Percentiles rank a stretch among this genome's conserved stretches.
Evolutionary conservation across 2,329 filamentous ascomycete genomes (phyloP).

Genomic region (Cercospora zeina): DNA sequence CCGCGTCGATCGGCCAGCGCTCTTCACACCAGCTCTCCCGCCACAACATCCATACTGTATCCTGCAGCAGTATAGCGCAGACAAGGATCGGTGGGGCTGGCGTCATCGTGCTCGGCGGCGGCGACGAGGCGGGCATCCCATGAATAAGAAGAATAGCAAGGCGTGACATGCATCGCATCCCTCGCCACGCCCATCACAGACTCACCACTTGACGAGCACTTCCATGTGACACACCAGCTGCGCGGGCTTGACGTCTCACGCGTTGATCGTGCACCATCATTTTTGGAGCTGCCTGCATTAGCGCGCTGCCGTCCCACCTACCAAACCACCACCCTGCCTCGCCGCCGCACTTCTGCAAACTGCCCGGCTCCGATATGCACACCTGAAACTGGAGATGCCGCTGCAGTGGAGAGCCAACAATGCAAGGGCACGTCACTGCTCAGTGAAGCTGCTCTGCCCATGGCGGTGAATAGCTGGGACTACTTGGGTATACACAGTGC

Average conservation of each 20-base stretch:
- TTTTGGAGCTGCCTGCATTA: conserved; percentile 9
- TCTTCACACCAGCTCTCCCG: neutral
- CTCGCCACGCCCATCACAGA: neutral
- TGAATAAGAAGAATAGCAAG: too few species aligned
- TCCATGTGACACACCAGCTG: conserved; percentile 15
- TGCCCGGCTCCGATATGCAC: conserved; percentile 4
- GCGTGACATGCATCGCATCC: neutral
- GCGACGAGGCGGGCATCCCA: conserved; percentile 4
- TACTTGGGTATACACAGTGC: neutral
- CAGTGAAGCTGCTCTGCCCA: neutral
- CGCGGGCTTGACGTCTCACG: neutral
- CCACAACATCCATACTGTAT: neutral
- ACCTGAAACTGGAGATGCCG: conserved; percentile 8
- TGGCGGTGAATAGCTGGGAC: neutral
- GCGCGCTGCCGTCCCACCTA: conserved; percentile 4
- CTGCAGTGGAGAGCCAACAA: neutral
- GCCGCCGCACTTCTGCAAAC: neutral
- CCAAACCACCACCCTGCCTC: neutral
- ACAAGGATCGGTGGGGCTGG: neutral
- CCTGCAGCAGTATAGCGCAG: neutral
- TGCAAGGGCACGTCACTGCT: conserved; percentile 16
- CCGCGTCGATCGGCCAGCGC: neutral
- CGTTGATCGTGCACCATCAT: conserved; percentile 3
- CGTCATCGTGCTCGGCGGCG: conserved; percentile 2
- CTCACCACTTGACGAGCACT: neutral